Percentiles rank a stretch among this genome's conserved stretches.
phyloP scores from a whole-genome alignment of 352 stramenopile genomes.

The Pythium periplocum region DNA sequence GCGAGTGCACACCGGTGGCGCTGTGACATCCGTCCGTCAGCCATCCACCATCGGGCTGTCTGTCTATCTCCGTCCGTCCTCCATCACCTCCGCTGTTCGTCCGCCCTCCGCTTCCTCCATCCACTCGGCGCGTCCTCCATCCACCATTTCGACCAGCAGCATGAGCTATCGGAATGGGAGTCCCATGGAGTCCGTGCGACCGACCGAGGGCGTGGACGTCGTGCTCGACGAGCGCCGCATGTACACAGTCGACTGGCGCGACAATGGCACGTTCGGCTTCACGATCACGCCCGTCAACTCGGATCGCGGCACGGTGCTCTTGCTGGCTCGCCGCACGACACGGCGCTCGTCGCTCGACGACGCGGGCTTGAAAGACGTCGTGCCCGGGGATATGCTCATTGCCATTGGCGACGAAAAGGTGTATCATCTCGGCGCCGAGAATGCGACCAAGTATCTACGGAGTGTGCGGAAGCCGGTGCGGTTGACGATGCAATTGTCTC shows the following conservation, averaged over 20 bases:
- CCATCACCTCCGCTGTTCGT: no score
- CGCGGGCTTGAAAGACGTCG: slow-evolving; percentile 59
- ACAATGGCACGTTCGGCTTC: slow-evolving; percentile 60
- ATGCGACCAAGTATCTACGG: slow-evolving; percentile 60
- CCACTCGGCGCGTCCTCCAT: neutral
- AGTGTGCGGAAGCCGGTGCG: slow-evolving; percentile 63
- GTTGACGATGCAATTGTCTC: slow-evolving; percentile 61
- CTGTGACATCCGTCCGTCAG: no score
- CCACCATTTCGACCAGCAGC: neutral
- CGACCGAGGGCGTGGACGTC: slow-evolving; percentile 20
- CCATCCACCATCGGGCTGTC: no score
- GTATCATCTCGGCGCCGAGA: slow-evolving; percentile 59
- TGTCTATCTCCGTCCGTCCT: no score
- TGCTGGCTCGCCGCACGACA: slow-evolving; percentile 49
- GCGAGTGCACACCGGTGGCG: no score
- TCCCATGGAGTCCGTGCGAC: neutral
- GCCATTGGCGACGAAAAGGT: slow-evolving; percentile 75
- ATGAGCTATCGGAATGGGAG: neutral
- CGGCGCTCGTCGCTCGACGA: slow-evolving; percentile 21
- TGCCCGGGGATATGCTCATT: slow-evolving; percentile 68
- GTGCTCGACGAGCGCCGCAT: slow-evolving; percentile 68
- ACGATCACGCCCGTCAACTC: slow-evolving; percentile 66
- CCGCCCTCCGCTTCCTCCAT: no score
- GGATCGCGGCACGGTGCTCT: slow-evolving; percentile 55
- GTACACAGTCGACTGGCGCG: slow-evolving; percentile 69